These are phyloP conservation scores for Aphanomyces cochlioides DNA, from an alignment of 352 stramenopile genomes.

Conservation along the genomic window DNA sequence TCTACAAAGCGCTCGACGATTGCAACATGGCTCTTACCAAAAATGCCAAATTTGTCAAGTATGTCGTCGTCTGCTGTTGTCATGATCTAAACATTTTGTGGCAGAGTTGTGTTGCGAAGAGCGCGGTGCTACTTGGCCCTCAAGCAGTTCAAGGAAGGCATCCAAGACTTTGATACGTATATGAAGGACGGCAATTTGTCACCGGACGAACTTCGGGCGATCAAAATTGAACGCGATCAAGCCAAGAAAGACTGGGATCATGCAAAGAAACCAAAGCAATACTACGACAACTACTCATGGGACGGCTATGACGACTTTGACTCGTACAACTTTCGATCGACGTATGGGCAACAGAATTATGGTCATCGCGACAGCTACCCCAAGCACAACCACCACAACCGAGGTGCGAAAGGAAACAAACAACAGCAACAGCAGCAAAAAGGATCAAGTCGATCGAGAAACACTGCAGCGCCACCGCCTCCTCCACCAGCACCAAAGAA, in stretches of 20 bases:
- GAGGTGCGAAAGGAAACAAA: background rate
- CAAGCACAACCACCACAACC: background rate
- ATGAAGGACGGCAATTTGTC: conserved; percentile 31
- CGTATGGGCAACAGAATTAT: conserved; percentile 32
- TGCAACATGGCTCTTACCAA: conserved; percentile 66
- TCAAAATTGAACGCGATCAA: conserved; percentile 45
- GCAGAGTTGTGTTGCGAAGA: conserved; percentile 53
- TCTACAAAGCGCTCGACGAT: conserved; percentile 61
- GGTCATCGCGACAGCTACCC: conserved; percentile 14
- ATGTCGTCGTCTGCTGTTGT: background rate
- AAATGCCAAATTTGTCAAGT: conserved; percentile 49
- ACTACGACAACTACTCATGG: conserved; percentile 39
- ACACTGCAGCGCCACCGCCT: background rate
- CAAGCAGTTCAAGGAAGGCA: conserved; percentile 51
- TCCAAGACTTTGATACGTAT: conserved; percentile 76
- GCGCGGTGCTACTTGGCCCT: conserved; percentile 64
- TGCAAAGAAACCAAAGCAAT: conserved; percentile 36
- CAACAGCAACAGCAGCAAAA: background rate
- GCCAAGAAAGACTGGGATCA: conserved; percentile 50
- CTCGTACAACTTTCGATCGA: conserved; percentile 40
- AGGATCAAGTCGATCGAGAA: background rate
- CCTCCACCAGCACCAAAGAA: background rate
- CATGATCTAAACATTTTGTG: background rate
- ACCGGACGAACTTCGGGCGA: conserved; percentile 50
- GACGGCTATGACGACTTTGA: conserved; percentile 52